Evolutionary conservation across 345 rosid genomes (phyloP).

Genomic region (Rhizophora apiculata): DNA sequence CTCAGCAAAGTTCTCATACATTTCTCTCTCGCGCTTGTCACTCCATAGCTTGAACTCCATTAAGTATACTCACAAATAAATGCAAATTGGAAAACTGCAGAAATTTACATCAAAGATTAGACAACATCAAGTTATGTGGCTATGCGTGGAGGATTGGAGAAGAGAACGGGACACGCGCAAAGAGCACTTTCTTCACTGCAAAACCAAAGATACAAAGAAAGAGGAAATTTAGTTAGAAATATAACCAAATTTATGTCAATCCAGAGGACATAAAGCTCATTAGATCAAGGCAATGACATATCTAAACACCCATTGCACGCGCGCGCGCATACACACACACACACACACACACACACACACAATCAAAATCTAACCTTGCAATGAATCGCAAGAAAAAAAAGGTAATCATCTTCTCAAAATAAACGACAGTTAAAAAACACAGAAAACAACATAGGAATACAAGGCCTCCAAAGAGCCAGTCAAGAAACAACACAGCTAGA

Average conservation of each 20-base stretch:
- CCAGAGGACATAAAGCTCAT: too few relatives aligned
- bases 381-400: too few relatives aligned
- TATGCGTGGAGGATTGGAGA: constrained; percentile 54
- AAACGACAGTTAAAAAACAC: too few relatives aligned
- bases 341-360: too few relatives aligned
- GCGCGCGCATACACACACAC: too few relatives aligned
- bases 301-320: too few relatives aligned
- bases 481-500: too few relatives aligned
- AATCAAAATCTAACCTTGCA: too few relatives aligned
- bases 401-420: too few relatives aligned
- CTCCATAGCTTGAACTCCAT: constrained; percentile 98
- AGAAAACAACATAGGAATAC: too few relatives aligned
- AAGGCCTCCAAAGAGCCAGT: too few relatives aligned
- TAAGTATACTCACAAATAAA: not conserved
- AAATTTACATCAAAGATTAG: not conserved
- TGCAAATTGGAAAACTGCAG: not conserved
- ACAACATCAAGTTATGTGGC: constrained; percentile 6
- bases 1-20: constrained; percentile 95
- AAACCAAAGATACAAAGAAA: not conserved
- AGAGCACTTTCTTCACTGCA: constrained; percentile 46
- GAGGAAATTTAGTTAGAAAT: not conserved
- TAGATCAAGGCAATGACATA: too few relatives aligned
- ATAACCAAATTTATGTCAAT: not conserved
- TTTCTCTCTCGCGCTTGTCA: constrained; percentile 96
- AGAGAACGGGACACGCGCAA: constrained; percentile 99